Conservation (phyloP, 306 rosid genomes). For the Sindora glabra region DNA sequence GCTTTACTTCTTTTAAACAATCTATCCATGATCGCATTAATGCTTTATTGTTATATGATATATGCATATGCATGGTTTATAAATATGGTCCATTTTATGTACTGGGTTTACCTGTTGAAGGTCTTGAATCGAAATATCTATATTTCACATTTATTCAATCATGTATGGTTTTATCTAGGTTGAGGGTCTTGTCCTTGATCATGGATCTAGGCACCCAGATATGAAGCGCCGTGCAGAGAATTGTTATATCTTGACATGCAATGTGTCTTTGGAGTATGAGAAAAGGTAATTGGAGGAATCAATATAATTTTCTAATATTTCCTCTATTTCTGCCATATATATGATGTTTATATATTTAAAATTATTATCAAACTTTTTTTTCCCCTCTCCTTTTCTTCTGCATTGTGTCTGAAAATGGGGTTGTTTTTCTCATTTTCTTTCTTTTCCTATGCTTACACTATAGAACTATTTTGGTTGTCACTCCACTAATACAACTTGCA, state of each 20-base stretch:
- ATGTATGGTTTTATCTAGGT: slow-evolving; percentile 39
- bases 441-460: too few species aligned
- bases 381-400: too few species aligned
- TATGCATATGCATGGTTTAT: neutral
- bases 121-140: neutral
- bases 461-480: too few species aligned
- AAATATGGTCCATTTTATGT: neutral
- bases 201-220: slow-evolving; percentile 98
- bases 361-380: too few species aligned
- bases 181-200: slow-evolving; percentile 99
- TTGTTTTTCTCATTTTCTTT: too few species aligned
- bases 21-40: neutral
- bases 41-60: too few species aligned
- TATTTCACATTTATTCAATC: slow-evolving; percentile 3
- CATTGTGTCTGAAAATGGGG: too few species aligned
- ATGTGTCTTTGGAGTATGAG: slow-evolving; percentile 90
- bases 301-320: neutral
- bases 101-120: neutral
- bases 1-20: neutral
- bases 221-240: slow-evolving; percentile 96
- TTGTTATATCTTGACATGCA: slow-evolving; percentile 75
- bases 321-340: neutral
- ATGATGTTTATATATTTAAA: too few species aligned
- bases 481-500: too few species aligned
- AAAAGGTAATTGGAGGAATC: slow-evolving; percentile 51